Evolutionary conservation across 2,329 filamentous ascomycete genomes (phyloP), one percentile per base, ranked within the genome.

Genomic region (Beauveria rudraprayagi): DNA sequence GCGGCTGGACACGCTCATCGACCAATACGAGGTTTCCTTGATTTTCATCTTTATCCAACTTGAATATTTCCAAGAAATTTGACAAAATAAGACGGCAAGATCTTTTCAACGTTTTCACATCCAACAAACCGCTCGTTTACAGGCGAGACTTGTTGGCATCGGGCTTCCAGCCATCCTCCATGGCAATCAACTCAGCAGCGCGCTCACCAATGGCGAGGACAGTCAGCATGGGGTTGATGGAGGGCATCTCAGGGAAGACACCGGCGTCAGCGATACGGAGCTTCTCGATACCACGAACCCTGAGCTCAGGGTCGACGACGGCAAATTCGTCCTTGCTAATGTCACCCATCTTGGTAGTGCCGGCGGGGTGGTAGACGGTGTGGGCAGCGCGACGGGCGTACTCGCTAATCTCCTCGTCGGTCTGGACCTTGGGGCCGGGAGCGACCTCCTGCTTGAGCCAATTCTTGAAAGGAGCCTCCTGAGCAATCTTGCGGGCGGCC

Each of bases 341-440:
- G 69, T 92, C 86, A 40, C 91, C 91, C 91, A 96, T 96, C 80
- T 92, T 92, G 60, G 91, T 94, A 19, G 91, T 96, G 57, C 91
- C 91, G 14, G 89, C 88, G 0, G 91, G 91, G 75, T 96, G 91
- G 76, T 96, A 96, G 34, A 96, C 91, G 1, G 91, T 96, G 74
- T 96, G 91, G 5, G 91, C 91, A 5, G 83, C 91, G 51, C 85
- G 83, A 52, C 91, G 83, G 41, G 89, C 91, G 73, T 96, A 96
- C 76, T 92, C 86, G 72, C 83, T 87, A 9, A 96, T 81, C 61
- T 89, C 88, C 74, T 92, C 90, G 70, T 96, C 91, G 7, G 85
- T 87, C 72, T 90, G 84, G 46, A 91, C 75, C 44, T 82, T 77
- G 14, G 87, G 88, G 4, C 91, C 91, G 0, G 91, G 91, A 0